Evolutionary conservation across 345 rosid genomes (phyloP), one percentile per base, ranked within the genome.

Genomic region (Eucalyptus decipiens): DNA sequence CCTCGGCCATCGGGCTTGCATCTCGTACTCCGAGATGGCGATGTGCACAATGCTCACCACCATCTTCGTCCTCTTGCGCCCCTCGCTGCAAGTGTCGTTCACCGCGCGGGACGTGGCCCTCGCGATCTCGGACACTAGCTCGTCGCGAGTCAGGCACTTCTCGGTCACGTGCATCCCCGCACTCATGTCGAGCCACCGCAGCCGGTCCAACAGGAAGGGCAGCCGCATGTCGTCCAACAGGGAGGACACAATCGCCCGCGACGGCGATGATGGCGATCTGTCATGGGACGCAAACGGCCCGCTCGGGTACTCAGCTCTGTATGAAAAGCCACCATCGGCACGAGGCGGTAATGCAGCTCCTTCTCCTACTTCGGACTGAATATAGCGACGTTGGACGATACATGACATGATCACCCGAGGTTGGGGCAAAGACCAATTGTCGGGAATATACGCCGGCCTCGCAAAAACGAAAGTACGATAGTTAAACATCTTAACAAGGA

Each of bases 121-220:
- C 72, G 34, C 72, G 9, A 62, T 62, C 18, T 62, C 18, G 34
- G 16, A 60, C 67, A 60, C 67, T 6, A 60, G n/a, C 65, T 58
- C 65, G 4, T 58, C n/a, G 65, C 67, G n/a, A 13, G 67, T 60
- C 1, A 60, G 14, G 2, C 0, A 12, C 67, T 11, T 60, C 67
- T 1, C 14, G 15, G 6, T 11, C n/a, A n/a, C n/a, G 7, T 6
- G 4, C 16, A 0, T 28, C n/a, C 16, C 67, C 7, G 16, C 16
- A 5, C n/a, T 60, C 26, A 5, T 4, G 32, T 28, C n/a, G 4
- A 17, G 23, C 56, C 56, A 52, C 9, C 72, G 18, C 18, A 30
- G 34, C 18, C 9, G 34, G 72, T 30, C 72, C 72, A 62, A n/a
- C 1, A 18, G 72, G 37, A 62, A n/a, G 72, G 72, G 37, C 72